Base-by-base conservation (phyloP, 371 early-diverging fungal genomes). In the Haplosporangium sp. region DNA sequence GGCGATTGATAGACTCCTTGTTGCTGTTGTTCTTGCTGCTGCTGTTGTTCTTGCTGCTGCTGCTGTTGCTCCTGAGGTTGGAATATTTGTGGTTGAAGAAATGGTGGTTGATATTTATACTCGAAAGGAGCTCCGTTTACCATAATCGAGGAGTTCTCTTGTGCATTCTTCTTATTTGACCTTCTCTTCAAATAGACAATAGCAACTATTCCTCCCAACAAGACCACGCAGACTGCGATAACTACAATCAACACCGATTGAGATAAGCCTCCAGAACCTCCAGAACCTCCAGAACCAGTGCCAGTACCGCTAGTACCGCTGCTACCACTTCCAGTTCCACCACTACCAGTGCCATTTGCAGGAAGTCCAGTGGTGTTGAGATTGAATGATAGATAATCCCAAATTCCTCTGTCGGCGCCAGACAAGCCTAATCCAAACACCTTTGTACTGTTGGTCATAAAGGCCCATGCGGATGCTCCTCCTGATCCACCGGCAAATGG, bases 401-500 rank as follows among this genome's bases (percentile, higher is more conserved):
- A 72, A 13, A 20, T 39, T 34, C 52, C 67, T 4, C 27, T 39
- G 39, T 63, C 37, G 2, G 61, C 15, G 3, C 72, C 72, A 4
- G 58, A 17, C n/a, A 72, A 27, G 0, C 45, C 42, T 34, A 72
- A 34, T 2, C 63, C 50, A 42, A 47, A 55, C 5, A 67, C 15
- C 20, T 7, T 20, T 2, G 34, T 40, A 3, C 10, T 47, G 56
- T 47, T 53, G 61, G 50, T 61, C 65, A 71, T 20, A 27, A 65
- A 65, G 1, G 72, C 66, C 66, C 72, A 71, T 3, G 71, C 55
- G 1, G 65, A 35, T 2, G 63, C 55, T n/a, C 37, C 45, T 34
- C 65, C 71, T 50, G 39, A 20, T 27, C 61, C 19, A 4, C 44
- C 59, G 5, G 42, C 59, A 6, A 71, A 5, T 4, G 71, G 65